A percentile compares a stretch with the other conserved stretches of the same genome.
These are phyloP conservation scores for Helotiales sp. DNA, from an alignment of 2,329 filamentous ascomycete genomes.

Conservation along the genomic window DNA sequence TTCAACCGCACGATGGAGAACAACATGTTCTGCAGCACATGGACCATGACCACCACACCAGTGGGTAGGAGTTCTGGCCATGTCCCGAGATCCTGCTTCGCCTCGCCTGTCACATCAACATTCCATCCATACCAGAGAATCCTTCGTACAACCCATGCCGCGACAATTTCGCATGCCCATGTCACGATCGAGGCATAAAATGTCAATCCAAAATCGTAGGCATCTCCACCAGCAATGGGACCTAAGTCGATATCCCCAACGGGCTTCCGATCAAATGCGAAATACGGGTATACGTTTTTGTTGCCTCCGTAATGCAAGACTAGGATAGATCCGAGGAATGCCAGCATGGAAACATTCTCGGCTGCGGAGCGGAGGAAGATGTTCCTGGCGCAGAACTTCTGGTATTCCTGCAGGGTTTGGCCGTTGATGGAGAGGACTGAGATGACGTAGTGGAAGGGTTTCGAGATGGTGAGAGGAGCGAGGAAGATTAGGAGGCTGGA, in stretches of 20 bases:
- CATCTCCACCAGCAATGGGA: constrained; percentile 42
- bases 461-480: constrained; percentile 67
- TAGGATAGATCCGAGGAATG: constrained; percentile 68
- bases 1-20: constrained; percentile 71
- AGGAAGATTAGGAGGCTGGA: constrained; percentile 67
- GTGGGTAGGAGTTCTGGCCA: constrained; percentile 73
- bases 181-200: constrained; percentile 67
- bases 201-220: constrained; percentile 66
- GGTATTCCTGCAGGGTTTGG: constrained; percentile 66
- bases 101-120: constrained; percentile 67
- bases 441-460: constrained; percentile 60
- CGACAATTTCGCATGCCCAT: constrained; percentile 69
- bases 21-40: constrained; percentile 74
- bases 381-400: constrained; percentile 68
- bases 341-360: constrained; percentile 71
- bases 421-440: constrained; percentile 59
- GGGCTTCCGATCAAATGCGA: constrained; percentile 60
- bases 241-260: constrained; percentile 3
- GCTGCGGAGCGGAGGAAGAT: constrained; percentile 71
- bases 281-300: constrained; percentile 72
- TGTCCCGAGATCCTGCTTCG: constrained; percentile 65
- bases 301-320: constrained; percentile 71
- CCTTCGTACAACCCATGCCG: constrained; percentile 62
- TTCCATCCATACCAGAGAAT: constrained; percentile 63
- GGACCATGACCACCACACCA: constrained; percentile 67